Conservation (phyloP, 495 filamentous ascomycete genomes). For the Penicillium simplicissimum region DNA sequence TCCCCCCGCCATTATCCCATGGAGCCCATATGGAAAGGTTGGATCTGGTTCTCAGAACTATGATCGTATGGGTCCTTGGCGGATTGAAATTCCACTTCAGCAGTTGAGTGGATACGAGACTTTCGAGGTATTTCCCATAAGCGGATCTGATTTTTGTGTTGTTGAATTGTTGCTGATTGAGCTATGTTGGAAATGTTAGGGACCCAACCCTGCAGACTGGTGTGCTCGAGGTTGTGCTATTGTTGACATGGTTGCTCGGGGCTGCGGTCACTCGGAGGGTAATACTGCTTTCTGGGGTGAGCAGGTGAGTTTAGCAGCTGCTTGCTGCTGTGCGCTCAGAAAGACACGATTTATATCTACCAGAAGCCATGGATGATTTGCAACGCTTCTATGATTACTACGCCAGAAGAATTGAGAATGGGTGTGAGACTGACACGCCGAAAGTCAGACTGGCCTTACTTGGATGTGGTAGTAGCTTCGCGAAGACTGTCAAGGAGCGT, state of each 20-base stretch:
- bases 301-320: background rate
- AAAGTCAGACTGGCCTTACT: background rate
- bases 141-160: background rate
- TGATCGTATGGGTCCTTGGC: conserved; percentile 19
- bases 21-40: conserved; percentile 39
- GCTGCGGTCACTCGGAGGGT: conserved; percentile 35
- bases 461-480: background rate
- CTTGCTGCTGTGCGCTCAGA: background rate
- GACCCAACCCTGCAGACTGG: conserved; percentile 44
- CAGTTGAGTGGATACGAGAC: conserved; percentile 28
- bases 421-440: background rate
- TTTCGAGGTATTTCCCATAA: conserved; percentile 32
- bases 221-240: conserved; percentile 41
- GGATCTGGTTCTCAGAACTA: conserved; percentile 17
- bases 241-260: conserved; percentile 42
- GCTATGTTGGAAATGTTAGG: conserved; percentile 4
- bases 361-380: background rate
- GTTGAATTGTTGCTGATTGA: background rate
- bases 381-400: background rate
- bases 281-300: conserved; percentile 25
- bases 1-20: conserved; percentile 38
- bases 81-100: conserved; percentile 20
- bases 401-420: background rate
- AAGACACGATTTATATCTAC: background rate
- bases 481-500: background rate